phyloP scores from a whole-genome alignment of 441 rosid genomes.

The Gossypium gossypioides region DNA sequence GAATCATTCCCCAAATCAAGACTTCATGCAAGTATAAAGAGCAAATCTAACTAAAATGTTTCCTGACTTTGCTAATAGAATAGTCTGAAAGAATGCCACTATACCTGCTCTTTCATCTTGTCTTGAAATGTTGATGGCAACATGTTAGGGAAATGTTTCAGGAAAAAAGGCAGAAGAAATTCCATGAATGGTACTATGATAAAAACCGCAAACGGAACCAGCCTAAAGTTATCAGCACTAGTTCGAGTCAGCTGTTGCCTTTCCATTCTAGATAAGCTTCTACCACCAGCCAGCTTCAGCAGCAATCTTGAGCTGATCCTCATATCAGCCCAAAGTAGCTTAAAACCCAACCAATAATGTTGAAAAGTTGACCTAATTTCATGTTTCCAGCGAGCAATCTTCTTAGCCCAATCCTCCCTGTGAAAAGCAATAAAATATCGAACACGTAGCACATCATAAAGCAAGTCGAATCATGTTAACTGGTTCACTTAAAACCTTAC shows the following conservation, averaged over 20 bases:
- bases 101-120: conserved; percentile 96
- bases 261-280: conserved; percentile 84
- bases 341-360: conserved; percentile 91
- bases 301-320: conserved; percentile 74
- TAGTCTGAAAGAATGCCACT: neutral
- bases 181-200: conserved; percentile 90
- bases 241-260: conserved; percentile 88
- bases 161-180: conserved; percentile 65
- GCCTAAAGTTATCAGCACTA: conserved; percentile 89
- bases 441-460: conserved; percentile 9
- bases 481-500: neutral
- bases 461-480: conserved; percentile 11
- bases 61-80: neutral
- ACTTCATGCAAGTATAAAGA: neutral
- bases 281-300: conserved; percentile 74
- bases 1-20: neutral
- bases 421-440: conserved; percentile 13
- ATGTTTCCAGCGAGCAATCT: conserved; percentile 50
- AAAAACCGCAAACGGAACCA: conserved; percentile 87
- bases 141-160: conserved; percentile 87
- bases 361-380: conserved; percentile 54
- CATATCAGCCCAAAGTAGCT: conserved; percentile 80
- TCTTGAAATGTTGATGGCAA: conserved; percentile 95
- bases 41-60: neutral
- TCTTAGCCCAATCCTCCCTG: conserved; percentile 67